Evolutionary conservation across 768 basidiomycete genomes (phyloP), one percentile per base, ranked within the genome.

Genomic region (Russula dissimulans): DNA sequence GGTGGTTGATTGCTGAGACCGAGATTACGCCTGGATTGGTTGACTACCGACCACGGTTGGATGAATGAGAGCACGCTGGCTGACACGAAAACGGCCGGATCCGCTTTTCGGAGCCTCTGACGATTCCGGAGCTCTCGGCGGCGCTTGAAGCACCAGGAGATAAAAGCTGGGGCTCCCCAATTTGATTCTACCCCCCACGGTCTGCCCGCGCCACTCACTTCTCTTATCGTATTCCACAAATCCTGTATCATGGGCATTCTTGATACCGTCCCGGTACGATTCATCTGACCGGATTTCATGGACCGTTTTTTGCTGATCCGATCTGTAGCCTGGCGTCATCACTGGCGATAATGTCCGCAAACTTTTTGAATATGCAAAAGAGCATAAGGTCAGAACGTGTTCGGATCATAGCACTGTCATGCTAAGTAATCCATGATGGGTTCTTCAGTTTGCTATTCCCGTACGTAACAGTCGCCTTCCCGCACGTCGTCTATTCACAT

Each of bases 291-390:
- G 45, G 7, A 46, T 5, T 52, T 15, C 3, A 22, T 36, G 15
- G 11, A 12, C 22, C 22, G 26, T 61, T 57, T 10, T 53, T 47
- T 55, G 14, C 39, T 57, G 3, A 54, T 48, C 22, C 11, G 12
- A 57, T 57, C 29, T 46, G 59, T 69, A 95, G 94, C 79, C 92
- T 72, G 95, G 95, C 65, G 95, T 99, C 63, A 76, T 99, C 71
- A 95, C 93, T 61, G 95, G 95, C 73, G 89, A 95, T 67, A 83
- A 98, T 72, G 89, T 92, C 68, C 85, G 92, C 75, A 95, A 94
- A 75, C 76, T 99, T 71, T 95, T 98, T 72, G 86, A 95, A 67
- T 97, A 95, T 72, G 95, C 95, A 47, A 89, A 87, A 69, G 82
- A 85, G 68, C 71, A 97, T 73, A 78, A 94, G 79, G 95, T 92